Evolutionary conservation across 2,329 filamentous ascomycete genomes (phyloP).

Genomic region (Aspergillus spinulosporus): DNA sequence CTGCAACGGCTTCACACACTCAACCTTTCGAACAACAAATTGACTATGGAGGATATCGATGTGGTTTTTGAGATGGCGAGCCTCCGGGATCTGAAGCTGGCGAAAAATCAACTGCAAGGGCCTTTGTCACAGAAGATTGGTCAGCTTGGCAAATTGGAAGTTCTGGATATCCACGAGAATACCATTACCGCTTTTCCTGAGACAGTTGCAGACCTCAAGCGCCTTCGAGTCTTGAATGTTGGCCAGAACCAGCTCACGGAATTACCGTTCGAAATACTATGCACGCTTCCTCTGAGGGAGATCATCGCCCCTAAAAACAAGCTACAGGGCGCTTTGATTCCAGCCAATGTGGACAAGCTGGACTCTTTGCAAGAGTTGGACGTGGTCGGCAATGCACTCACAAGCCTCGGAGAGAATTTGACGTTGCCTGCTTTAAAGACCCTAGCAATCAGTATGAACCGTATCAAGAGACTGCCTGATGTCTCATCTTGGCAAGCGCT

Average conservation of each 20-base stretch:
- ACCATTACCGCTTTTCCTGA: constrained; percentile 70
- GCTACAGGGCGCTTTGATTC: constrained; percentile 70
- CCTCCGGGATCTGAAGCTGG: constrained; percentile 77
- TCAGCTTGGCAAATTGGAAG: constrained; percentile 68
- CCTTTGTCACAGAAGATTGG: constrained; percentile 64
- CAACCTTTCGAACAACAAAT: constrained; percentile 81
- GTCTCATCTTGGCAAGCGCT: constrained; percentile 73
- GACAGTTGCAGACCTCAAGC: constrained; percentile 64
- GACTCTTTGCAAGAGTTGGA: constrained; percentile 72
- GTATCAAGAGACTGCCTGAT: constrained; percentile 70
- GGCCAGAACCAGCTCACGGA: constrained; percentile 73
- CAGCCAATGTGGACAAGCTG: constrained; percentile 59
- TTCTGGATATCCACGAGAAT: constrained; percentile 80
- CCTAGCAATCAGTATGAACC: constrained; percentile 77
- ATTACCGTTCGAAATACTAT: constrained; percentile 69
- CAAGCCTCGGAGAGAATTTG: constrained; percentile 53
- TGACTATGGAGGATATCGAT: constrained; percentile 70
- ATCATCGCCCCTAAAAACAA: constrained; percentile 76
- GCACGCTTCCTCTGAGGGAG: constrained; percentile 69
- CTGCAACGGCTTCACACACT: constrained; percentile 74
- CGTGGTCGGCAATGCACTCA: constrained; percentile 73
- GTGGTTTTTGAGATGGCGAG: constrained; percentile 70
- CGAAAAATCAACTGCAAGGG: constrained; percentile 72
- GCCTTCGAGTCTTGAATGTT: constrained; percentile 74
- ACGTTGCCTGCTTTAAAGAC: constrained; percentile 70